Evolutionary conservation across 352 stramenopile species (phyloP), one percentile per base, ranked within the genome.

Genomic region (Globisporangium cylindrosporum): DNA sequence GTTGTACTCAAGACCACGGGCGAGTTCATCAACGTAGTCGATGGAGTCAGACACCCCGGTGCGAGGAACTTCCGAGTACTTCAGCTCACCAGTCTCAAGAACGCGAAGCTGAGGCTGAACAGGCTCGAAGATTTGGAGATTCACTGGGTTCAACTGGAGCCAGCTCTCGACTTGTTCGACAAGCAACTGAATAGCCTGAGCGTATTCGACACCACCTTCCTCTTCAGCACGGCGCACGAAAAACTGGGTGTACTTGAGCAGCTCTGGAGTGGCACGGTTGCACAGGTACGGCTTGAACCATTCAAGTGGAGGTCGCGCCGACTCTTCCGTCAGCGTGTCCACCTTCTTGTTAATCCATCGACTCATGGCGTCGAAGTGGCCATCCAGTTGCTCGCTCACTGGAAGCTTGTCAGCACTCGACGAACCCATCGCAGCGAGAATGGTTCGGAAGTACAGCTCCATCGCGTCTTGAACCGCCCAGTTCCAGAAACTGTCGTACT

Each of bases 401-500:
- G 36, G 36, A 46, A 46, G 12, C 36, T 46, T 46, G 36, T 46
- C 36, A 46, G 36, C 36, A 18, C 36, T 46, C 36, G 36, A 46
- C 12, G 36, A 46, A 4, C 36, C 36, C 36, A 18, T 46, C 36
- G 36, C 36, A 46, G 36, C 69, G n/a, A 72, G 59, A 4, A 80
- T 70, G 9, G 79, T 80, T 18, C 77, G 73, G 64, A 81, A 86
- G 70, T 88, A 89, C 41, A 91, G 60, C 68, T 91, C 82, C 58
- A 91, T 72, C 25, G 75, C 72, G 64, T 92, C 84, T 69, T 92
- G 84, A 22, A 90, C 66, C 24, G 78, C 84, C 86, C 84, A 94
- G 78, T 93, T 93, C 84, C 86, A 94, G 71, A 83, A 91, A 64
- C 82, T 92, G 70, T 92, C 82, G 69, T 92, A 94, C 62, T 81